These are phyloP conservation scores for Pythium myriotylum DNA, from an alignment of 352 stramenopile genomes.

Conservation along the genomic window DNA sequence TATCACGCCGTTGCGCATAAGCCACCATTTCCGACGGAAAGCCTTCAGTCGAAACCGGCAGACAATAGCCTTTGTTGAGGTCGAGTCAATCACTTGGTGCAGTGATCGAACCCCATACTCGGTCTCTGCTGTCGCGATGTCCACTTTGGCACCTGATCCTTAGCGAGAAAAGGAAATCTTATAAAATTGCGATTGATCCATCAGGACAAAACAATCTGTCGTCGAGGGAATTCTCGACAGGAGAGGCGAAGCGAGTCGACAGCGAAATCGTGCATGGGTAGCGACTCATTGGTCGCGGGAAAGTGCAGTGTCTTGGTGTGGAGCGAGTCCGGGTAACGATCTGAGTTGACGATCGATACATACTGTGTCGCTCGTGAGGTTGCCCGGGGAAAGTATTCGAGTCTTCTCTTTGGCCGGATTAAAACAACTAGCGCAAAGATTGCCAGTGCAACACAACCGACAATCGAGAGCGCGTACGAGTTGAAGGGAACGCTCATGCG, in stretches of 20 bases:
- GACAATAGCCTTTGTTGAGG: no score
- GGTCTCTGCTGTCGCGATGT: no score
- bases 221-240: background rate
- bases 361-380: conserved; percentile 5
- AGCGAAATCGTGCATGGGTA: conserved; percentile 8
- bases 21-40: no score
- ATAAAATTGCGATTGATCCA: no score
- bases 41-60: no score
- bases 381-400: conserved; percentile 12
- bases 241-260: conserved; percentile 8
- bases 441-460: conserved; percentile 6
- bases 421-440: conserved; percentile 3
- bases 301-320: conserved; percentile 13
- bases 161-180: no score
- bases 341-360: background rate
- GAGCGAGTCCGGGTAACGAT: conserved; percentile 9
- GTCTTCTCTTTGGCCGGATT: background rate
- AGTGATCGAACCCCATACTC: no score
- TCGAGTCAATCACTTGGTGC: no score
- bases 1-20: no score
- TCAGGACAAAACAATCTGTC: background rate
- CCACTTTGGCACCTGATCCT: no score
- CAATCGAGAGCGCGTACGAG: conserved; percentile 1
- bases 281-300: conserved; percentile 9
- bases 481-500: conserved; percentile 8